Evolutionary conservation across 1,139 yeast genomes (phyloP).

Genomic region (Geotrichum macrosporum): DNA sequence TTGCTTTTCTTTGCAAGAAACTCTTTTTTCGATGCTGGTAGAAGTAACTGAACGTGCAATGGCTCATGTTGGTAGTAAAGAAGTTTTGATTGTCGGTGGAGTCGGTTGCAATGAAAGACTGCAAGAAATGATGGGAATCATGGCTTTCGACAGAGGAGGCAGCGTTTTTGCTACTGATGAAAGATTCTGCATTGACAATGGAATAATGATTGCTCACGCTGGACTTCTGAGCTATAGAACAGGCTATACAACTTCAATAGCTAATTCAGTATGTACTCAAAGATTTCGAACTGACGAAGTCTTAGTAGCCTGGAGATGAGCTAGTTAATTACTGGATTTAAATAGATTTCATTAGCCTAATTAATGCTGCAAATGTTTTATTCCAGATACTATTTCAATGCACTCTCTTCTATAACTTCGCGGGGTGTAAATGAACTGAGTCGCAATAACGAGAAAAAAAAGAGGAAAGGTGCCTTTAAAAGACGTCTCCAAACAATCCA

Average conservation of each 20-base stretch:
- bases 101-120: constrained; percentile 91
- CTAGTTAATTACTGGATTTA: too few species aligned
- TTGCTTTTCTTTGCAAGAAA: constrained; percentile 90
- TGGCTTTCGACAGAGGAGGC: constrained; percentile 89
- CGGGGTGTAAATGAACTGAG: constrained; percentile 8
- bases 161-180: constrained; percentile 91
- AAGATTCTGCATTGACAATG: constrained; percentile 93
- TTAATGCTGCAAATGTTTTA: too few species aligned
- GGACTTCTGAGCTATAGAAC: constrained; percentile 83
- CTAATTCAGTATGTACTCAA: constrained; percentile 84
- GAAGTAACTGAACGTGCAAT: constrained; percentile 97
- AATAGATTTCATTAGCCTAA: too few species aligned
- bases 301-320: constrained; percentile 64
- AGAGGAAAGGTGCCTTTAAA: constrained; percentile 51
- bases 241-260: constrained; percentile 58
- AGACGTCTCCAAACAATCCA: constrained; percentile 68
- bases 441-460: constrained; percentile 38
- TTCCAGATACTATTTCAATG: neutral
- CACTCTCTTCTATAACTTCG: neutral
- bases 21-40: constrained; percentile 89
- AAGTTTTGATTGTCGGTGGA: constrained; percentile 94
- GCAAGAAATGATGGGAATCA: constrained; percentile 92
- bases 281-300: constrained; percentile 93
- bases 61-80: constrained; percentile 91
- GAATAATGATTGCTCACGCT: constrained; percentile 98